Evolutionary conservation across 2,329 filamentous ascomycete species (phyloP), one percentile per base, ranked within the genome.

Genomic region (Nemania bipapillata): DNA sequence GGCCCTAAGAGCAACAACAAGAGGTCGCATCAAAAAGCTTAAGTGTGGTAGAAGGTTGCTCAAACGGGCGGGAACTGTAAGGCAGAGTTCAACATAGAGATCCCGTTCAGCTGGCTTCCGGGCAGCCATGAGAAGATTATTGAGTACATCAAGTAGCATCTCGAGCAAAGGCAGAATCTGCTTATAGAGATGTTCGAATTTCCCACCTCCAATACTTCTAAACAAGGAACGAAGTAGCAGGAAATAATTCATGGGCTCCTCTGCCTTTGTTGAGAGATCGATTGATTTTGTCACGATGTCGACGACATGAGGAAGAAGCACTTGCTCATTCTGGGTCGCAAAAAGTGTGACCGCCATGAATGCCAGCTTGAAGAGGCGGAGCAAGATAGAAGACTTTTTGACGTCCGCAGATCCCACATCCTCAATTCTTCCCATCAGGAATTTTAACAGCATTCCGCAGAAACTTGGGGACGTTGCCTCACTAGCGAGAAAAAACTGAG

Each of bases 281-380:
- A 99, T 97, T 8, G 95, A 98, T 80, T 97, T 94, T 12, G 95
- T 97, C 69, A 99, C 93, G 72, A 99, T 97, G 78, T 96, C 96
- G 63, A 96, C 94, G 58, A 99, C 95, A 79, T 99, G 96, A 0
- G 96, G 96, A 61, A 98, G 85, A 15, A 99, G 85, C 2, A 99
- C 94, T 78, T 96, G 92, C 81, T 99, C 96, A 75, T 99, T 99
- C 77, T 97, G 94, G 8, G 88, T 86, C 0, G 94, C 94, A 79
- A 99, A 99, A 1, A 99, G 85, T 0, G 96, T 99, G 45, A 99
- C 96, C 0, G 96, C 96, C 96, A 99, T 99, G 80, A 99, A 99
- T 0, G 95, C 97, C 58, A 99, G 83, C 81, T 99, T 99, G 83
- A 98, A 99, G 59, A 99, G 89, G 63, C 96, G 89, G 58, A 99